phyloP scores from a whole-genome alignment of 2,329 filamentous ascomycete species.

The Bipolaris bicolor region DNA sequence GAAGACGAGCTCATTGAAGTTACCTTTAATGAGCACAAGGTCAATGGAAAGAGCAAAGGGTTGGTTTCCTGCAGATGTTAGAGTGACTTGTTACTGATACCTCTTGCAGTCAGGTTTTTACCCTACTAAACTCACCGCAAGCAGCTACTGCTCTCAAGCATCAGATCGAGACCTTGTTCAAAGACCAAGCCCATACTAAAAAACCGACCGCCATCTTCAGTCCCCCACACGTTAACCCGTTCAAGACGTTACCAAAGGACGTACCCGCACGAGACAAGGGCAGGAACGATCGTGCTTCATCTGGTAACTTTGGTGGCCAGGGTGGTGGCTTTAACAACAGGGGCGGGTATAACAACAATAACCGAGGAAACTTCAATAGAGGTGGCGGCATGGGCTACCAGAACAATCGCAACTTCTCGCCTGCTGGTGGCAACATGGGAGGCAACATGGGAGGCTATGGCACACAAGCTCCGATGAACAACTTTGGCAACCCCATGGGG shows the following conservation, averaged over 20 bases:
- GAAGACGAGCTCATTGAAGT: constrained; percentile 89
- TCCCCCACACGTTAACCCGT: constrained; percentile 79
- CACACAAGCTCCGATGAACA: constrained; percentile 50
- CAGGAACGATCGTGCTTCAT: constrained; percentile 61
- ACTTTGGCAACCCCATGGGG: constrained; percentile 51
- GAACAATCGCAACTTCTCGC: constrained; percentile 47
- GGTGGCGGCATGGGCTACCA: constrained; percentile 43
- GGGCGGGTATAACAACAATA: constrained; percentile 52
- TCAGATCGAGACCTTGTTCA: constrained; percentile 71
- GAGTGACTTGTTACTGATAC: constrained; percentile 15
- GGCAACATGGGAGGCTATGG: constrained; percentile 56
- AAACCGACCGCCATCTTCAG: constrained; percentile 76
- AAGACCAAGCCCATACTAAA: constrained; percentile 66
- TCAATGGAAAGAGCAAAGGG: constrained; percentile 99
- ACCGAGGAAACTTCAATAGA: constrained; percentile 43
- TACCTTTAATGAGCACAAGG: constrained; percentile 97
- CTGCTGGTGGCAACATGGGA: constrained; percentile 44
- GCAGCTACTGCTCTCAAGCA: constrained; percentile 86
- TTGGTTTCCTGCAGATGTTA: constrained; percentile 53
- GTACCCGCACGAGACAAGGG: constrained; percentile 75
- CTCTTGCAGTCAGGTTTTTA: constrained; percentile 69
- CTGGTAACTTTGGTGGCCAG: constrained; percentile 54
- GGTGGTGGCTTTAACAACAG: constrained; percentile 53
- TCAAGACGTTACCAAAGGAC: constrained; percentile 89
- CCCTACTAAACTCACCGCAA: constrained; percentile 83